Base-by-base conservation (phyloP, 768 basidiomycete genomes). In the Lyophyllum shimeji region DNA sequence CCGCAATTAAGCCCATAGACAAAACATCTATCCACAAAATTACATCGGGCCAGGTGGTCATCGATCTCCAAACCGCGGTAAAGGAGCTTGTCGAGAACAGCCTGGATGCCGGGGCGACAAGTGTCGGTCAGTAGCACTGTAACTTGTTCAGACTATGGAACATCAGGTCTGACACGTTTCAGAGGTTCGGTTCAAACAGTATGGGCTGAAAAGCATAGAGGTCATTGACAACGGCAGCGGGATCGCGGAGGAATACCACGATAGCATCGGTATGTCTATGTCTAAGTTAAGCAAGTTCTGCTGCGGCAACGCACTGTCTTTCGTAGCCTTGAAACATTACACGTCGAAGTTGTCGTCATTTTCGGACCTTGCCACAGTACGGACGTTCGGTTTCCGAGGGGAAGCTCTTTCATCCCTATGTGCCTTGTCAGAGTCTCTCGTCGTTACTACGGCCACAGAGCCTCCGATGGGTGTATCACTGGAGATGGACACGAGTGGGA, bases 61-160 rank as follows among this genome's bases (percentile, higher is more conserved):
- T 95, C 24, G 94, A 97, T 67, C 82, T 98, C 0, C 93, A 95
- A 67, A 91, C 90, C 0, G 93, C 94, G 1, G 87, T 98, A 56
- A 99, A 98, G 68, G 97, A 99, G 69, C 83, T 98, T 8, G 83
- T 99, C 1, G 97, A 99, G 72, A 99, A 99, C 68, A 91, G 93
- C 55, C 74, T 98, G 25, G 97, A 99, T 69, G 95, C 97, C 1
- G 90, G 89, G 0, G 92, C 95, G 0, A 94, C 90, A 0, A 85
- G 74, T 60, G 83, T 99, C 40, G 95, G 96, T 91, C 44, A 27
- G 86, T 64, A 6, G 39, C 39, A 18, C 24, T 9, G 2, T 17
- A 24, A 17, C 8, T 24, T 25, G 3, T 15, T 34, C 20, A 3
- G 39, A 33, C 7, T 34, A 45, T 2, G n/a, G 39, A 15, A 23